phyloP scores from a whole-genome alignment of 2,329 filamentous ascomycete genomes.

The Phialocephala subalpina region DNA sequence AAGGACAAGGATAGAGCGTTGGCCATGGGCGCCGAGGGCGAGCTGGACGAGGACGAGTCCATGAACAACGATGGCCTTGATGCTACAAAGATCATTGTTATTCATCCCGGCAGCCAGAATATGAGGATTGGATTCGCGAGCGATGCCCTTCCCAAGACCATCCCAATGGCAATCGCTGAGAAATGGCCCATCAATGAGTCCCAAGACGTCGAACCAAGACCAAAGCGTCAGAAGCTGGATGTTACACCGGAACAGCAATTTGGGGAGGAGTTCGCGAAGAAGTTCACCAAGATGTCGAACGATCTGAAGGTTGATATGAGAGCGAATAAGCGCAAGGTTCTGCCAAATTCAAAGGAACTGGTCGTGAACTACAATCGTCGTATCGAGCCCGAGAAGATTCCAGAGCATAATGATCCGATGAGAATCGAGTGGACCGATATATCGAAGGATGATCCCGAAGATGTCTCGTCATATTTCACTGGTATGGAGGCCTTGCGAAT shows the following conservation, averaged over 20 bases:
- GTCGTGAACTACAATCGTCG: slow-evolving; percentile 94
- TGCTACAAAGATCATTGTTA: slow-evolving; percentile 90
- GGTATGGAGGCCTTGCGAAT: slow-evolving; percentile 85
- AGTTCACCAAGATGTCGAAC: slow-evolving; percentile 82
- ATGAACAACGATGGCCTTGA: slow-evolving; percentile 69
- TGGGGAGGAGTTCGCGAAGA: slow-evolving; percentile 80
- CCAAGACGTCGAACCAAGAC: slow-evolving; percentile 82
- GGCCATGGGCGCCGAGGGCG: slow-evolving; percentile 66
- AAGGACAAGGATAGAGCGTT: slow-evolving; percentile 88
- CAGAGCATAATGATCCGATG: slow-evolving; percentile 92
- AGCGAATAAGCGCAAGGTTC: slow-evolving; percentile 89
- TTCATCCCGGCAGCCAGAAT: slow-evolving; percentile 96
- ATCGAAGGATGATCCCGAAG: slow-evolving; percentile 68
- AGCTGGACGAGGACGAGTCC: slow-evolving; percentile 55
- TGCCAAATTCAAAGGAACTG: slow-evolving; percentile 97
- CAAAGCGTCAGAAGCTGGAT: slow-evolving; percentile 70
- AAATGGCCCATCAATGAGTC: slow-evolving; percentile 82
- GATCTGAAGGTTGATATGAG: slow-evolving; percentile 93
- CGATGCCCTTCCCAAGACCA: slow-evolving; percentile 91
- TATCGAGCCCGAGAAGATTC: slow-evolving; percentile 84
- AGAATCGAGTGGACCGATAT: slow-evolving; percentile 97
- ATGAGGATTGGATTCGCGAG: slow-evolving; percentile 94
- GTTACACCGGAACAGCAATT: slow-evolving; percentile 77
- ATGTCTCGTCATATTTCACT: slow-evolving; percentile 71
- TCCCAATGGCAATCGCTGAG: slow-evolving; percentile 91